Conservation (phyloP, 345 rosid species). For the Salix koriyanagi region DNA sequence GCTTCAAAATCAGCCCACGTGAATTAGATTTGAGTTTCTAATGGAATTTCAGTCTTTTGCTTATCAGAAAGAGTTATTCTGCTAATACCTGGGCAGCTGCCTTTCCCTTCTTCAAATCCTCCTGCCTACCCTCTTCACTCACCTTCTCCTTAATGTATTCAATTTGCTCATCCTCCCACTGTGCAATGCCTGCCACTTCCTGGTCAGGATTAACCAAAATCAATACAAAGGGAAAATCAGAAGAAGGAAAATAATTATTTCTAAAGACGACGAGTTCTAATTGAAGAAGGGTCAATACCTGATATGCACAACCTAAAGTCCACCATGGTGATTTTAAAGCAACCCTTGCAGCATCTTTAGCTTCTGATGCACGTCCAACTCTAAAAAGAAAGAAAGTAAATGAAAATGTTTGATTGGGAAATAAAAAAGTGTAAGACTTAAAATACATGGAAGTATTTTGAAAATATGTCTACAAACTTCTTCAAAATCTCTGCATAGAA, state of each 20-base stretch:
- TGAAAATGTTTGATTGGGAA: constrained; percentile 8
- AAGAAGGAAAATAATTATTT: background rate
- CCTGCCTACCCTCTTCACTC: constrained; percentile 68
- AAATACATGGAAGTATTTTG: background rate
- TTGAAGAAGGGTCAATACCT: constrained; percentile 37
- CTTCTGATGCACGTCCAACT: constrained; percentile 66
- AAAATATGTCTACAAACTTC: constrained; percentile 43
- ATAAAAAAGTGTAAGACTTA: background rate
- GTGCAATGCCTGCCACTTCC: constrained; percentile 73
- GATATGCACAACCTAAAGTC: constrained; percentile 76
- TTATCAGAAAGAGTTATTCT: background rate
- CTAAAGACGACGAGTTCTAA: background rate
- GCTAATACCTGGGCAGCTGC: constrained; percentile 57
- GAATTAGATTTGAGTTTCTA: background rate
- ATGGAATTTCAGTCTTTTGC: background rate
- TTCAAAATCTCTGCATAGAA: constrained; percentile 66
- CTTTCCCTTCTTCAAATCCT: constrained; percentile 83
- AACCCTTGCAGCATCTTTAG: constrained; percentile 85
- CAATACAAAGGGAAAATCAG: background rate
- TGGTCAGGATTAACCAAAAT: constrained; percentile 18
- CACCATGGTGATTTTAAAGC: constrained; percentile 90
- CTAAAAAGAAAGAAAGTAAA: constrained; percentile 36
- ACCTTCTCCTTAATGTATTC: constrained; percentile 79
- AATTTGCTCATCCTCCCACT: constrained; percentile 91
- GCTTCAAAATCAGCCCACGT: background rate